These are phyloP conservation scores for Ananas comosus DNA, from an alignment of 176 grass and related monocot species.

Conservation along the genomic window DNA sequence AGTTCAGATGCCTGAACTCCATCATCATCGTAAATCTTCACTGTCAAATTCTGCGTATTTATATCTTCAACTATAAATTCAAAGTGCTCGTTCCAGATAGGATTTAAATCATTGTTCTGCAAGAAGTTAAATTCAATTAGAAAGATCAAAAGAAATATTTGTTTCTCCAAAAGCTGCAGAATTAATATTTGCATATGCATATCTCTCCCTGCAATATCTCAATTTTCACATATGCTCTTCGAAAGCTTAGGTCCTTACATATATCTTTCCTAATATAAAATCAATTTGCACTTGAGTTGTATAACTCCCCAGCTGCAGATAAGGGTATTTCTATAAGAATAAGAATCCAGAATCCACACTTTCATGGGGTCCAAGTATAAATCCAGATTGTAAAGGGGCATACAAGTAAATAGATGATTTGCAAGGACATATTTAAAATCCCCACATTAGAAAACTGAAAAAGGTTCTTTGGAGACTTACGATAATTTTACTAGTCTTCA, in stretches of 20 bases:
- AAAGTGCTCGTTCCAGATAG: conserved; percentile 97
- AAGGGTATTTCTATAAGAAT: too few relatives aligned
- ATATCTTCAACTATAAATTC: conserved; percentile 86
- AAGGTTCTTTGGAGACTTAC: conserved; percentile 34
- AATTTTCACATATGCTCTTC: too few relatives aligned
- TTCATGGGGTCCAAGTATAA: too few relatives aligned
- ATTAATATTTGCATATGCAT: too few relatives aligned
- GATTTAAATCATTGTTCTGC: conserved; percentile 86
- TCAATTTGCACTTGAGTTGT: too few relatives aligned
- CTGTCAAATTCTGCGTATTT: conserved; percentile 62
- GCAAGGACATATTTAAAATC: too few relatives aligned
- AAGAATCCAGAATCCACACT: too few relatives aligned
- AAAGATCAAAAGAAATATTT: neutral
- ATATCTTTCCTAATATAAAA: too few relatives aligned
- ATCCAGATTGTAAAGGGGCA: conserved; percentile 1
- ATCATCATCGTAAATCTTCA: conserved; percentile 94
- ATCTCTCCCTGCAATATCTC: too few relatives aligned
- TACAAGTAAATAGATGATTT: neutral
- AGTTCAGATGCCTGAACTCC: conserved; percentile 80
- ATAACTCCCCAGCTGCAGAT: too few relatives aligned
- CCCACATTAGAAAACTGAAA: neutral
- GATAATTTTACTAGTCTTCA: conserved; percentile 94
- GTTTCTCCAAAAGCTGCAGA: too few relatives aligned
- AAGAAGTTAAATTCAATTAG: conserved; percentile 7
- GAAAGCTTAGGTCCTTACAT: too few relatives aligned